Evolutionary conservation across 1,139 yeast genomes (phyloP).

Genomic region (Pichia sp.): DNA sequence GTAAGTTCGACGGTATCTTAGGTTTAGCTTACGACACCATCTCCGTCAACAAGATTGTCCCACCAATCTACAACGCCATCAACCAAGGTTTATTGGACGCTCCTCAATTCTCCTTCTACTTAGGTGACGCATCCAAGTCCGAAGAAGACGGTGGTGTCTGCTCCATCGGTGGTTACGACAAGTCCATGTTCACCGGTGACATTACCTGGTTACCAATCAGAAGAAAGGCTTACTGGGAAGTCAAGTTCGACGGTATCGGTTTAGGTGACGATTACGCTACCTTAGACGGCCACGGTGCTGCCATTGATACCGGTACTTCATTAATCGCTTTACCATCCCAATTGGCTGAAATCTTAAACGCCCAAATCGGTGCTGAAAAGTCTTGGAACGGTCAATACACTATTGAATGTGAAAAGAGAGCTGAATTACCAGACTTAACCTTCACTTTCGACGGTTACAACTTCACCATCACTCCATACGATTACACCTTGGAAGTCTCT

Average conservation of each 20-base stretch:
- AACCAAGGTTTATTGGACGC: slow-evolving; percentile 76
- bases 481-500: slow-evolving; percentile 88
- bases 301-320: slow-evolving; percentile 98
- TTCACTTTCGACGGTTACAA: slow-evolving; percentile 86
- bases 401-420: slow-evolving; percentile 84
- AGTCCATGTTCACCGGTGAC: slow-evolving; percentile 70
- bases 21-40: slow-evolving; percentile 94
- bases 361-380: slow-evolving; percentile 96
- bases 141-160: slow-evolving; percentile 83
- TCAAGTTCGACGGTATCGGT: slow-evolving; percentile 82
- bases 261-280: slow-evolving; percentile 90
- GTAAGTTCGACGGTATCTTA: slow-evolving; percentile 95
- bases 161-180: slow-evolving; percentile 92
- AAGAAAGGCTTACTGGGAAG: slow-evolving; percentile 99
- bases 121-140: slow-evolving; percentile 71
- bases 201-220: slow-evolving; percentile 95
- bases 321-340: slow-evolving; percentile 92
- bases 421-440: slow-evolving; percentile 83
- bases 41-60: slow-evolving; percentile 83
- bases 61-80: slow-evolving; percentile 91
- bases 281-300: slow-evolving; percentile 86
- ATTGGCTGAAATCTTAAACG: slow-evolving; percentile 89
- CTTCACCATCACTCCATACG: slow-evolving; percentile 84
- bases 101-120: slow-evolving; percentile 83
- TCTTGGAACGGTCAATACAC: slow-evolving; percentile 98